Evolutionary conservation across 805 yeast genomes (phyloP), one percentile per base, ranked within the genome.

Genomic region (Candida ortonii): DNA sequence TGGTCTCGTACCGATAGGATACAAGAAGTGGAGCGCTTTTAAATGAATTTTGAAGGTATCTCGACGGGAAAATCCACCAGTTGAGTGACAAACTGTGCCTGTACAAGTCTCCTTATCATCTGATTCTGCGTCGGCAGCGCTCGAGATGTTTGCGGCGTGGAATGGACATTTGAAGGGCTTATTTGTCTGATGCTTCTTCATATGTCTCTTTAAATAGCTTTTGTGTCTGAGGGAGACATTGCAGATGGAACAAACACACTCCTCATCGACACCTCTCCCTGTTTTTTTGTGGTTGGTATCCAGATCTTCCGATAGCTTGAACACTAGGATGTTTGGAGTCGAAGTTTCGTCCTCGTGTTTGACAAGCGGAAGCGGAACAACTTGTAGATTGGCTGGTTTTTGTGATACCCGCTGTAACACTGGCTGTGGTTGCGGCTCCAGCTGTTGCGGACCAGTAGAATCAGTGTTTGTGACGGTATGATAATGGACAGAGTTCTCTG

Each of bases 31-130:
- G 36, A 76, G 57, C 7, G 78, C 68, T 47, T 73, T 74, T 33
- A 75, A 61, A 51, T 75, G 81, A 2, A 77, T 75, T 46, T 73
- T 73, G 52, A 71, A 73, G 6, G 81, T 74, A 50, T 75, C 81
- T 47, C 80, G 62, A 49, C 81, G 61, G 5, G 80, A 71, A 46
- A 75, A 75, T 4, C 77, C 78, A 6, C 80, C 81, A 15, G 68
- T 70, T 13, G 76, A 71, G 48, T 74, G 80, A 43, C 81, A 75
- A 41, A 67, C 64, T 33, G 64, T 50, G 2, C 61, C 61, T 11
- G 28, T 12, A 11, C 19, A 22, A 15, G 11, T 22, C 16, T 28
- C 23, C 22, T 23, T 26, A 16, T 16, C 29, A 14, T 13, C 15
- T 4, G 43, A 24, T n/a, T 50, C 51, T 10, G 34, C 17, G n/a